Base-by-base conservation (phyloP, 768 basidiomycete genomes). In the Naganishia onofrii region DNA sequence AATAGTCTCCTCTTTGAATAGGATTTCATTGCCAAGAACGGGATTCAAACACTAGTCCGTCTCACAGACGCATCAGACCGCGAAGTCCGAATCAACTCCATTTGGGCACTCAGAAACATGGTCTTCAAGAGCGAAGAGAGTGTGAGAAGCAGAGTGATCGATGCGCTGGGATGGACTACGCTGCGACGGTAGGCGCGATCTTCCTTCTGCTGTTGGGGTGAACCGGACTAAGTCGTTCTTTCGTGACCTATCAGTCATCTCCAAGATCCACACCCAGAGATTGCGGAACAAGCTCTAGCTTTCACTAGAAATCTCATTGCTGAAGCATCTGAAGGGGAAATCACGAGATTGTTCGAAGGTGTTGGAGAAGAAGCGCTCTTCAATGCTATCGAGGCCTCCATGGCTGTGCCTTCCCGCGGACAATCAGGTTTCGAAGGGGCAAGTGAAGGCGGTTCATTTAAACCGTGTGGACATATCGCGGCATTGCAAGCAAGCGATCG, bases 101-200 rank as follows among this genome's bases (percentile, higher is more conserved):
- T 94, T n/a, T 94, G 93, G 92, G 89, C 89, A 0, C 80, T 93
- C 42, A 92, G 91, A 79, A 96, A 94, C 75, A 77, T 91, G n/a
- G 77, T 92, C 1, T 85, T 85, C 77, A 88, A 88, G 75, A 86
- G 87, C 38, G 81, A 81, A 2, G 80, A 83, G n/a, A 83, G 84
- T 52, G 85, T 86, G 63, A 93, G 91, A 80, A 82, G 82, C 51
- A 81, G 84, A 69, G 85, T 93, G 17, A 90, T 92, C 86, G 80
- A 81, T n/a, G 81, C 83, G 53, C 75, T 96, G 2, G 87, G 87
- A 1, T 93, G 91, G 90, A 75, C 76, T 0, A 81, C 84, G 17
- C 80, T 95, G 0, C 76, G 83, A 17, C 80, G 81, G 91, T 91
- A 67, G 28, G 87, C 81, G 10, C 4, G 21, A 13, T 29, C 2